phyloP scores from a whole-genome alignment of 768 basidiomycete species.

The Lanmaoa pseudosensibilis region DNA sequence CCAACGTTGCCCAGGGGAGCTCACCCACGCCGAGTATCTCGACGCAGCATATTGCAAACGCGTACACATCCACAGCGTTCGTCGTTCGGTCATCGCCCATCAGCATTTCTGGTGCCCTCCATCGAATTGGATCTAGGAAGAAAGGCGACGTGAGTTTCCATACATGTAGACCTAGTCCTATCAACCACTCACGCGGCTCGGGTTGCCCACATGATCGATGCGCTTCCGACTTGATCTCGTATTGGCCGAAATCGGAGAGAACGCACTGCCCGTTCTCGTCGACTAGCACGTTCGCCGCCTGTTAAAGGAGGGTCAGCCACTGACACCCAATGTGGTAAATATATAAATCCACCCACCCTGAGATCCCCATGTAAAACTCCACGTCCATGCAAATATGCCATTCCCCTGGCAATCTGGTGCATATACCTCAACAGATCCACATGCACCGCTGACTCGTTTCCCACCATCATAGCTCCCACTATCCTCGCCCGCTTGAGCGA shows the following conservation, averaged over 20 bases:
- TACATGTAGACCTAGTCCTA: not conserved
- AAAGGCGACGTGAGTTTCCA: not conserved
- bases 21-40: slow-evolving; percentile 65
- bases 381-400: slow-evolving; percentile 73
- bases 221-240: slow-evolving; percentile 73
- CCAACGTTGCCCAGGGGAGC: slow-evolving; percentile 54
- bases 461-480: not conserved
- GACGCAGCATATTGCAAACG: slow-evolving; percentile 64
- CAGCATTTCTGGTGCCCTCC: slow-evolving; percentile 73
- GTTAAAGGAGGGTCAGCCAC: not conserved
- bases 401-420: slow-evolving; percentile 74
- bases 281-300: slow-evolving; percentile 78
- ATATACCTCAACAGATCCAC: slow-evolving; percentile 58
- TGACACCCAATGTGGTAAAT: not conserved
- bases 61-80: slow-evolving; percentile 62
- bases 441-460: not conserved
- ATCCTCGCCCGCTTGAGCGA: slow-evolving; percentile 45
- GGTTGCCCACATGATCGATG: slow-evolving; percentile 56
- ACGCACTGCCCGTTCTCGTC: slow-evolving; percentile 66
- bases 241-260: slow-evolving; percentile 83
- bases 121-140: slow-evolving; percentile 63
- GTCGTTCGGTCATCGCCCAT: slow-evolving; percentile 48
- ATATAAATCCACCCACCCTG: slow-evolving; percentile 48
- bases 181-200: slow-evolving; percentile 39
- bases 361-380: slow-evolving; percentile 79